Evolutionary conservation across 2,329 filamentous ascomycete genomes (phyloP).

Genomic region (Dothiorella sarmentorum): DNA sequence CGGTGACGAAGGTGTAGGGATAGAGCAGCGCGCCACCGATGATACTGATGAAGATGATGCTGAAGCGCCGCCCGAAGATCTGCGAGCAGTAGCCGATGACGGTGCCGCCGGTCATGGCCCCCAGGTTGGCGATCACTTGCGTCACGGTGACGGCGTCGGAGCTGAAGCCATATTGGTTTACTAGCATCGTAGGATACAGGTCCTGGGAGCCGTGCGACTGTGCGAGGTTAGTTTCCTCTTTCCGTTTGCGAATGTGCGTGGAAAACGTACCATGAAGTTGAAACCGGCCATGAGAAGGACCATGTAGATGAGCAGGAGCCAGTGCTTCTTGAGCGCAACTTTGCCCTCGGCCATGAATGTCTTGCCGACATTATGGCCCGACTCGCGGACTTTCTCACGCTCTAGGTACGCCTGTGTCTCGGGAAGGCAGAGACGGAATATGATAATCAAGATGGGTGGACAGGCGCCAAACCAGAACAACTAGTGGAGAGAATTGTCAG

Average conservation of each 20-base stretch:
- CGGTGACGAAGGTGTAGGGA: conserved; percentile 70
- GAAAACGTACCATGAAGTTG: conserved; percentile 66
- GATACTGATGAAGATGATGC: conserved; percentile 49
- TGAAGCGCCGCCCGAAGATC: conserved; percentile 47
- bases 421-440: conserved; percentile 71
- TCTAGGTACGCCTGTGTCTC: conserved; percentile 73
- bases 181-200: conserved; percentile 58
- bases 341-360: conserved; percentile 75
- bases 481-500: conserved; percentile 5
- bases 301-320: conserved; percentile 75
- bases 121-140: conserved; percentile 49
- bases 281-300: conserved; percentile 87
- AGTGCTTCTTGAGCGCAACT: conserved; percentile 73
- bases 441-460: conserved; percentile 75
- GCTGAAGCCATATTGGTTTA: conserved; percentile 57
- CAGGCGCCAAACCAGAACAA: conserved; percentile 86
- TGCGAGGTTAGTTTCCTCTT: conserved; percentile 22
- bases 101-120: conserved; percentile 48
- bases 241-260: conserved; percentile 21
- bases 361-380: conserved; percentile 56
- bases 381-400: conserved; percentile 61
- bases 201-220: conserved; percentile 68
- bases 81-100: conserved; percentile 45
- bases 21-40: conserved; percentile 75
- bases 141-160: conserved; percentile 46